Percentiles rank a stretch among this genome's conserved stretches.
Conservation (phyloP, 306 rosid species). For the Cercis canadensis region DNA sequence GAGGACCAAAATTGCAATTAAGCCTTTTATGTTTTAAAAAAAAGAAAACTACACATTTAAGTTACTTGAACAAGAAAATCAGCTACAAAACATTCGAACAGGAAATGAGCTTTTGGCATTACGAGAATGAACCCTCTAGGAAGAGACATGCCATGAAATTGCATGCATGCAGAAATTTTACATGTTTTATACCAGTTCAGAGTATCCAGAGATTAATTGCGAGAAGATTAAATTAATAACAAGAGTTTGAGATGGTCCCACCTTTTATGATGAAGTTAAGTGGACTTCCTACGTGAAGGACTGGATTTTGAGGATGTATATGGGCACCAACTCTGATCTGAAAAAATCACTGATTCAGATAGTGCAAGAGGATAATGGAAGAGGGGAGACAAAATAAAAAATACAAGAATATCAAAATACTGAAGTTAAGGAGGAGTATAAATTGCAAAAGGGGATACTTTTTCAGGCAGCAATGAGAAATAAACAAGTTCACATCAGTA, state of each 20-base stretch:
- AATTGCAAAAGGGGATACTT: constrained; percentile 12
- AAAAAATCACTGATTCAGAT: constrained; percentile 33
- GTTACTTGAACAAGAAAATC: no score
- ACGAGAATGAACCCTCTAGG: no score
- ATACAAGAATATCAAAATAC: constrained; percentile 7
- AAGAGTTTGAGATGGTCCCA: constrained; percentile 39
- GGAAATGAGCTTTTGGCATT: no score
- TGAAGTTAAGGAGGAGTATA: constrained; percentile 14
- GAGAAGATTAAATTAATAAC: background rate
- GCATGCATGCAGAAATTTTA: background rate
- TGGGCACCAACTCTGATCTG: constrained; percentile 91
- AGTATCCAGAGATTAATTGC: background rate
- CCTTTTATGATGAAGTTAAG: constrained; percentile 85
- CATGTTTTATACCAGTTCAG: constrained; percentile 3
- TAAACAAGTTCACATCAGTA: constrained; percentile 10
- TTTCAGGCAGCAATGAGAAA: constrained; percentile 28
- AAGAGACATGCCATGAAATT: background rate
- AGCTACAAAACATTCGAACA: no score
- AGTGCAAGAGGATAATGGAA: constrained; percentile 7
- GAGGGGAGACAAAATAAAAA: constrained; percentile 7
- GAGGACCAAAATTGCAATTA: no score
- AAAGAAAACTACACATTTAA: no score
- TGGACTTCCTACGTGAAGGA: constrained; percentile 68
- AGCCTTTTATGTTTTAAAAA: no score
- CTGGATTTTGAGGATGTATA: constrained; percentile 84